phyloP scores from a whole-genome alignment of 176 grass and related monocot species.

The Phoenix roebelenii region DNA sequence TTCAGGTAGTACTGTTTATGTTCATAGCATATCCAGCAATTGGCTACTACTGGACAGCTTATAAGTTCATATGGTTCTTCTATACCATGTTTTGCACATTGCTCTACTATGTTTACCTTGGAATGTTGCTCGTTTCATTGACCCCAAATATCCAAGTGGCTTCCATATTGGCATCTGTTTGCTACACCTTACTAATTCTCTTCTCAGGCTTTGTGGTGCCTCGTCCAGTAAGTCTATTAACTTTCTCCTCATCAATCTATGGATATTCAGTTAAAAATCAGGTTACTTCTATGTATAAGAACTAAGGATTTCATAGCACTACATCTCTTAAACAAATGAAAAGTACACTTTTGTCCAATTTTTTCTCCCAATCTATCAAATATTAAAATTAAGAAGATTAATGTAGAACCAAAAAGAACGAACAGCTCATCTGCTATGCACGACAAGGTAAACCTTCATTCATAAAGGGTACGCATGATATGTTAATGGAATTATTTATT shows the following conservation, averaged over 20 bases:
- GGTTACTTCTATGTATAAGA: too few relatives aligned
- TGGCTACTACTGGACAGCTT: conserved; percentile 45
- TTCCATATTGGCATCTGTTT: conserved; percentile 42
- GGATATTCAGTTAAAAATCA: too few relatives aligned
- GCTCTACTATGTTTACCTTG: conserved; percentile 55
- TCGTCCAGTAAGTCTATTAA: conserved; percentile 38
- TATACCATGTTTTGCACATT: conserved; percentile 55
- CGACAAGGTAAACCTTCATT: too few relatives aligned
- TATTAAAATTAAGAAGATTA: too few relatives aligned
- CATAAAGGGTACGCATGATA: too few relatives aligned
- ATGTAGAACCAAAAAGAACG: too few relatives aligned
- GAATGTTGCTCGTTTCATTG: conserved; percentile 61
- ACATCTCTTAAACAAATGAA: too few relatives aligned
- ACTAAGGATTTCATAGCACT: too few relatives aligned
- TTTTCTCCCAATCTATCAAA: too few relatives aligned
- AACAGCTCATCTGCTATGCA: too few relatives aligned
- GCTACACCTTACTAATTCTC: conserved; percentile 49
- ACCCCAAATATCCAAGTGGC: conserved; percentile 54
- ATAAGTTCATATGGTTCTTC: conserved; percentile 59
- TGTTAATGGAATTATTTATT: too few relatives aligned
- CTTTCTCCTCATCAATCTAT: background rate
- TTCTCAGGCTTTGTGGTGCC: conserved; percentile 59
- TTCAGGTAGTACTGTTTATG: conserved; percentile 36
- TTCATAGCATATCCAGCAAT: conserved; percentile 60
- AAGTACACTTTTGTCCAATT: too few relatives aligned